These are phyloP conservation scores for Moesziomyces antarcticus DNA, from an alignment of 1,284 basidiomycete species.

Conservation along the genomic window DNA sequence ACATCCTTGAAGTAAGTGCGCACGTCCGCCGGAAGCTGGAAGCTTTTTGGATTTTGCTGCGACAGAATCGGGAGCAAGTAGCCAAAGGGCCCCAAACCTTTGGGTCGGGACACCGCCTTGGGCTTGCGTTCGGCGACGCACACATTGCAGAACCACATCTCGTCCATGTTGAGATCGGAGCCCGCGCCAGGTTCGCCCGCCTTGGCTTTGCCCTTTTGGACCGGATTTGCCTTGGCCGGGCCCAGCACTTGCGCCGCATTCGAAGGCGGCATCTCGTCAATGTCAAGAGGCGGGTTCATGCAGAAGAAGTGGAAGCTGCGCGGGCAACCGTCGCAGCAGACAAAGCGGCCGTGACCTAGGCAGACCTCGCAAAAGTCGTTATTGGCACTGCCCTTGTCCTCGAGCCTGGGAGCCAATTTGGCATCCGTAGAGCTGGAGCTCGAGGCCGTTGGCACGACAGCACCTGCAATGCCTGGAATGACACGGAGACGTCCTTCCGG, in stretches of 20 bases:
- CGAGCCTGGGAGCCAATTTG: slow-evolving; percentile 25
- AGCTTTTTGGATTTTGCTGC: slow-evolving; percentile 79
- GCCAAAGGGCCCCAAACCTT: slow-evolving; percentile 64
- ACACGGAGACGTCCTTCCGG: slow-evolving; percentile 34
- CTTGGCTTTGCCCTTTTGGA: slow-evolving; percentile 33
- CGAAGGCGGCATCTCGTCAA: slow-evolving; percentile 76
- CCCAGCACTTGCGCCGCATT: slow-evolving; percentile 51
- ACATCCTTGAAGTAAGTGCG: slow-evolving; percentile 83
- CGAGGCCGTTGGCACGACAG: slow-evolving; percentile 20
- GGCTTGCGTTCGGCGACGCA: slow-evolving; percentile 71
- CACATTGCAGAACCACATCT: slow-evolving; percentile 91
- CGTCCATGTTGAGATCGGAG: slow-evolving; percentile 70
- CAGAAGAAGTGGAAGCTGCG: slow-evolving; percentile 96
- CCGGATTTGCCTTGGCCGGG: slow-evolving; percentile 14
- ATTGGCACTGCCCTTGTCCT: slow-evolving; percentile 73
- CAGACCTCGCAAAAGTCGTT: slow-evolving; percentile 95
- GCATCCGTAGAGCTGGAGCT: slow-evolving; percentile 20
- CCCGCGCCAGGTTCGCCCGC: slow-evolving; percentile 18
- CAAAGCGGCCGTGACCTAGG: slow-evolving; percentile 79
- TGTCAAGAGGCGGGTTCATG: slow-evolving; percentile 91
- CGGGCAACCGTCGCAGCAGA: slow-evolving; percentile 90
- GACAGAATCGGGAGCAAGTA: slow-evolving; percentile 78
- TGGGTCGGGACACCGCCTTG: slow-evolving; percentile 33
- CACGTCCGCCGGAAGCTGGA: slow-evolving; percentile 88
- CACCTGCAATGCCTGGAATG: slow-evolving; percentile 43